A percentile compares a stretch with the other conserved stretches of the same genome.
phyloP scores from a whole-genome alignment of 2,329 filamentous ascomycete genomes.

The Eutypa lata region DNA sequence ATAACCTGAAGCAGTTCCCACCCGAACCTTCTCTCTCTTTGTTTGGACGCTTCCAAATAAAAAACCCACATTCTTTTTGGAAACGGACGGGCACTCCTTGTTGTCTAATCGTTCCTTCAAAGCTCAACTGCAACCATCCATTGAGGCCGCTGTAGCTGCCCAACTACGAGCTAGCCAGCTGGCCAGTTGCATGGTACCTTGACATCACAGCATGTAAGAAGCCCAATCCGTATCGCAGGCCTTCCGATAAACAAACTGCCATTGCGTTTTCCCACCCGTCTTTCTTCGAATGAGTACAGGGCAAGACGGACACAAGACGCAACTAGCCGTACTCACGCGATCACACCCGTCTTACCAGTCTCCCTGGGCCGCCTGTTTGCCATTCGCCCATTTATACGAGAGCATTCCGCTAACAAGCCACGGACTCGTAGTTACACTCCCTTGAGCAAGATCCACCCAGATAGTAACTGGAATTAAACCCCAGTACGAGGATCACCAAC shows the following conservation, averaged over 20 bases:
- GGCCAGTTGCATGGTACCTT: conserved; percentile 1
- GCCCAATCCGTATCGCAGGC: not conserved
- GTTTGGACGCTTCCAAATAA: not conserved
- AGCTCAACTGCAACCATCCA: not conserved
- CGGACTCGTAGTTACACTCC: not conserved
- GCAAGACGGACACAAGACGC: not conserved
- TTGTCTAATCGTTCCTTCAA: not conserved
- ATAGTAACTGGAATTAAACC: not conserved
- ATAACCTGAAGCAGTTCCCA: not conserved
- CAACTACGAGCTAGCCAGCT: not conserved
- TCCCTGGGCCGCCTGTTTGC: not conserved
- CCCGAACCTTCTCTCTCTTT: not conserved
- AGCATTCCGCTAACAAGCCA: not conserved
- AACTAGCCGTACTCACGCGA: not conserved
- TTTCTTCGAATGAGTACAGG: not conserved
- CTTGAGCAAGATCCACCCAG: not conserved
- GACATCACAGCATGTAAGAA: not conserved
- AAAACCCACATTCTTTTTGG: not conserved
- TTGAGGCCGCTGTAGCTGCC: not conserved
- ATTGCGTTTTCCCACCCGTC: not conserved
- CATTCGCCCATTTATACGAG: conserved; percentile 1
- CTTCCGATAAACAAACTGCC: not conserved
- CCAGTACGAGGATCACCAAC: not conserved
- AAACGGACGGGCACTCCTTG: not conserved
- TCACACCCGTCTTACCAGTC: not conserved